A percentile compares a stretch with the other conserved stretches of the same genome.
Conservation (phyloP, 2,329 filamentous ascomycete species). For the Teratosphaeria zuluensis region DNA sequence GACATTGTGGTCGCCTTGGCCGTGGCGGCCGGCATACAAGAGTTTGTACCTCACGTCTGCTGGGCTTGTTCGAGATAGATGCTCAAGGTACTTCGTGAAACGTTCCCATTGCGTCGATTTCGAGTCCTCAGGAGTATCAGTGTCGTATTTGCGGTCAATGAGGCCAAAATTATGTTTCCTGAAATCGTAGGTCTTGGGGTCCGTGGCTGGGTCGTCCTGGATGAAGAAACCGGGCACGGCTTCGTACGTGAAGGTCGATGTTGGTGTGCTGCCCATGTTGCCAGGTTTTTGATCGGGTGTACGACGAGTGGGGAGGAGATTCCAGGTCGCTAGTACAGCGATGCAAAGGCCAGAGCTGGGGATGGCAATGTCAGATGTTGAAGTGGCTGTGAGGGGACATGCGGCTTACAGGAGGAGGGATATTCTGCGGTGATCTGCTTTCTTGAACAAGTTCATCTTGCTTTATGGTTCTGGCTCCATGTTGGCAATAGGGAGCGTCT, state of each 20-base stretch:
- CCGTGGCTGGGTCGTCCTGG: constrained; percentile 41
- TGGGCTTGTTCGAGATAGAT: constrained; percentile 38
- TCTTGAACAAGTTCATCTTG: not conserved
- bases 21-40: constrained; percentile 59
- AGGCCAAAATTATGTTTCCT: constrained; percentile 36
- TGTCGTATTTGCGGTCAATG: constrained; percentile 36
- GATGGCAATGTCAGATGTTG: not conserved
- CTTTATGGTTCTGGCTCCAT: not conserved
- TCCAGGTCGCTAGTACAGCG: not conserved
- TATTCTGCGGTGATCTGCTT: not conserved
- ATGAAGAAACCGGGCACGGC: constrained; percentile 41
- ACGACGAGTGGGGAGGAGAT: not conserved
- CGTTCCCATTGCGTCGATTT: constrained; percentile 53
- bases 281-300: not conserved
- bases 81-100: constrained; percentile 49
- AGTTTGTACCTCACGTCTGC: constrained; percentile 52
- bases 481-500: not conserved
- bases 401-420: not conserved
- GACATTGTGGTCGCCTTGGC: constrained; percentile 54
- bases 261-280: constrained; percentile 6
- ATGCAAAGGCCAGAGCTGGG: not conserved
- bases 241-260: constrained; percentile 13
- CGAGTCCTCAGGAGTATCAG: constrained; percentile 28
- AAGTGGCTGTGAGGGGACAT: not conserved
- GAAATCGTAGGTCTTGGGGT: constrained; percentile 36